These are phyloP conservation scores for Syzygium grande DNA, from an alignment of 345 rosid species.

Conservation along the genomic window DNA sequence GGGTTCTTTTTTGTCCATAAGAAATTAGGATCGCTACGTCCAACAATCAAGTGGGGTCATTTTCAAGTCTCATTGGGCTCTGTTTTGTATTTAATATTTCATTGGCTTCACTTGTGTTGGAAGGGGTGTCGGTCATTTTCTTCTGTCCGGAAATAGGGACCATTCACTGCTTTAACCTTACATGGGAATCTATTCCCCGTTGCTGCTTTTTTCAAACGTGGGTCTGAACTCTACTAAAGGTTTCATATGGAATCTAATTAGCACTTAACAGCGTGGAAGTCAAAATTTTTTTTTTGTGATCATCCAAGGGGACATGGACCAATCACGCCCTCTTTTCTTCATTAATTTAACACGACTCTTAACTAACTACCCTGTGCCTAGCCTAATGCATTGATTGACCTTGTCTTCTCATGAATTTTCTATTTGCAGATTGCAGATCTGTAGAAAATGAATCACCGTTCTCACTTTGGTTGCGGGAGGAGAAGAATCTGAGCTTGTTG, in stretches of 20 bases:
- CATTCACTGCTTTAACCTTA: conserved; percentile 7
- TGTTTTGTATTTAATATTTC: conserved; percentile 3
- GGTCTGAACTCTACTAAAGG: not conserved
- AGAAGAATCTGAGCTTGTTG: not conserved
- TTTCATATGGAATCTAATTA: conserved; percentile 14
- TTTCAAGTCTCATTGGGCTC: not conserved
- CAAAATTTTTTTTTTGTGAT: not conserved
- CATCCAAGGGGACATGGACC: not conserved
- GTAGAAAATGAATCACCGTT: not conserved
- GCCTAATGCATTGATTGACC: conserved; percentile 16
- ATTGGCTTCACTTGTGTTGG: not conserved
- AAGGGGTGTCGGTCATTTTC: conserved; percentile 23
- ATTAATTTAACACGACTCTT: conserved; percentile 1
- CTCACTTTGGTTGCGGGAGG: not conserved
- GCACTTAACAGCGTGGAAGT: not conserved
- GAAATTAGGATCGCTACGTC: not conserved
- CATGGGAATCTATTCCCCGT: conserved; percentile 22
- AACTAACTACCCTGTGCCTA: not conserved
- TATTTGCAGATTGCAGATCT: conserved; percentile 9
- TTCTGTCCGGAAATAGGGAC: conserved; percentile 1
- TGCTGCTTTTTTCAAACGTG: conserved; percentile 2
- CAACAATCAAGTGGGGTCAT: not conserved
- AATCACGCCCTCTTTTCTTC: not conserved
- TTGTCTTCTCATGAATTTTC: conserved; percentile 9
- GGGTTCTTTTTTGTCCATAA: not conserved